Percentiles rank a stretch among this genome's conserved stretches.
These are phyloP conservation scores for Adansonia grandidieri DNA, from an alignment of 441 rosid genomes.

Conservation along the genomic window DNA sequence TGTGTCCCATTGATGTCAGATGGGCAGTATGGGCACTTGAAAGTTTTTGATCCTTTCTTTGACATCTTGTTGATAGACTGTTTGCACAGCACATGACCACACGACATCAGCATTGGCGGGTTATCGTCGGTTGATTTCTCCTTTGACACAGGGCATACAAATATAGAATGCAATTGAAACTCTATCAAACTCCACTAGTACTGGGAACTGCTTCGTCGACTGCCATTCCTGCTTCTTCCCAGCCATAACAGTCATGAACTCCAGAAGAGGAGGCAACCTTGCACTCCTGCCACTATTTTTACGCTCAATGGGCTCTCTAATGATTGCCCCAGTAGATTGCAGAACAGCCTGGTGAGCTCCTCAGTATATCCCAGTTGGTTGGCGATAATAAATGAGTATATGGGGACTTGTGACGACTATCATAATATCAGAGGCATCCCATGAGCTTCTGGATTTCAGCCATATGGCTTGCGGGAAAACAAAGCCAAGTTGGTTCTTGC, in stretches of 20 bases:
- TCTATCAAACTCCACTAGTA: conserved; percentile 55
- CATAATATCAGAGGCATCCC: conserved; percentile 42
- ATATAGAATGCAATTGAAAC: conserved; percentile 59
- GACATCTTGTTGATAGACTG: conserved; percentile 55
- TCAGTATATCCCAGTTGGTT: conserved; percentile 46
- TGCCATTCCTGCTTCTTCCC: conserved; percentile 57
- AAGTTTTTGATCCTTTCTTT: conserved; percentile 45
- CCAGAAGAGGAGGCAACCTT: conserved; percentile 54
- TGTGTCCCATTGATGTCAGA: conserved; percentile 37
- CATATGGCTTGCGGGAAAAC: conserved; percentile 36
- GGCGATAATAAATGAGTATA: conserved; percentile 46
- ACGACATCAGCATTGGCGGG: conserved; percentile 60
- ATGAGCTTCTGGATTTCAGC: conserved; percentile 28
- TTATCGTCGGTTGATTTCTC: conserved; percentile 59
- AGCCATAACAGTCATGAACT: conserved; percentile 50
- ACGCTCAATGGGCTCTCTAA: conserved; percentile 49
- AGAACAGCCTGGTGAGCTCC: conserved; percentile 52
- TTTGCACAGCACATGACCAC: conserved; percentile 30
- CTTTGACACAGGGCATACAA: conserved; percentile 67
- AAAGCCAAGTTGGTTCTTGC: conserved; percentile 40
- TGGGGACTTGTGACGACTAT: conserved; percentile 45
- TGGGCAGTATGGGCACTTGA: conserved; percentile 65
- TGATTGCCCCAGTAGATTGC: conserved; percentile 51
- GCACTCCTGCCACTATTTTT: conserved; percentile 51
- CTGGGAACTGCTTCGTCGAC: conserved; percentile 54